phyloP scores from a whole-genome alignment of 176 grass and related monocot species.

The Zea luxurians region DNA sequence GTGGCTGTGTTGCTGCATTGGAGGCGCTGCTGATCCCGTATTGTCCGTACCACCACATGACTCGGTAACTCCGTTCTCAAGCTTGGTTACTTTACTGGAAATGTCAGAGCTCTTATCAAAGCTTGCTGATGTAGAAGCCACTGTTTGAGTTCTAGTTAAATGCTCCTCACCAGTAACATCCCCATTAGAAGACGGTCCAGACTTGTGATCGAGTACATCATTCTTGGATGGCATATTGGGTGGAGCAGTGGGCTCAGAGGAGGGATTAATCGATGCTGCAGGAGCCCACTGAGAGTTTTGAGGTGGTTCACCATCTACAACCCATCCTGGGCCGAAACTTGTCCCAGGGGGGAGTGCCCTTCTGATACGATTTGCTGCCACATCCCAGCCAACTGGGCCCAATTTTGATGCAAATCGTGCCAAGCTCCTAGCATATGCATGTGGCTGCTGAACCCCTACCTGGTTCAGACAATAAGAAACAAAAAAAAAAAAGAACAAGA shows the following conservation, averaged over 20 bases:
- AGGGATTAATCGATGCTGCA: not conserved
- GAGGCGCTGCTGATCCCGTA: slow-evolving; percentile 6
- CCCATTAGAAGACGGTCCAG: slow-evolving; percentile 31
- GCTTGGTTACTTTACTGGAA: slow-evolving; percentile 17
- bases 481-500: slow-evolving; percentile 25
- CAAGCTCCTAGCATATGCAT: slow-evolving; percentile 69
- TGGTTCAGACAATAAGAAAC: slow-evolving; percentile 35
- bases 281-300: slow-evolving; percentile 40
- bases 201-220: slow-evolving; percentile 20
- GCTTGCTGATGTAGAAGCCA: slow-evolving; percentile 36
- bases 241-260: slow-evolving; percentile 38
- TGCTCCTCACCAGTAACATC: slow-evolving; percentile 33
- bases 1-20: slow-evolving; percentile 26
- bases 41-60: slow-evolving; percentile 32
- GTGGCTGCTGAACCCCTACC: slow-evolving; percentile 58
- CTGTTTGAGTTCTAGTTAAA: slow-evolving; percentile 34
- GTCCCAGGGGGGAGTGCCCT: slow-evolving; percentile 50
- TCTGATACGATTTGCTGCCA: slow-evolving; percentile 55
- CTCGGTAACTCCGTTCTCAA: slow-evolving; percentile 41
- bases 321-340: slow-evolving; percentile 75
- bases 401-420: slow-evolving; percentile 54
- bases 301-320: slow-evolving; percentile 56
- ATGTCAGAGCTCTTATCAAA: slow-evolving; percentile 32
- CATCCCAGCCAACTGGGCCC: slow-evolving; percentile 61
- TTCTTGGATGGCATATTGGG: slow-evolving; percentile 28